Percentiles rank a stretch among this genome's conserved stretches.
phyloP scores from a whole-genome alignment of 345 rosid genomes.

The Brassica carinata region DNA sequence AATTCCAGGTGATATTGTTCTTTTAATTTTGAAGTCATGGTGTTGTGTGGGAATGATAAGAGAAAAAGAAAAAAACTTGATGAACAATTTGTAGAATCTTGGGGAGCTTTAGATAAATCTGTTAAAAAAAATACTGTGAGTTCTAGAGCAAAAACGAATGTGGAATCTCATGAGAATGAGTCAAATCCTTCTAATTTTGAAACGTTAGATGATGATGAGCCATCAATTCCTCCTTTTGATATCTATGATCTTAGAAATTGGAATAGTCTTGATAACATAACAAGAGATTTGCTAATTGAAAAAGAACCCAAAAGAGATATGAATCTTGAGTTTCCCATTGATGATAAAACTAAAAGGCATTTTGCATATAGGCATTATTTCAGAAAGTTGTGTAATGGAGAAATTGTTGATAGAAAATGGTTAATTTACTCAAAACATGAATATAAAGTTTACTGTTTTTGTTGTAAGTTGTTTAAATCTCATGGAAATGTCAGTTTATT shows the following conservation, averaged over 20 bases:
- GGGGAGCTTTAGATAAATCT: not conserved
- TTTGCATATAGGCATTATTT: conserved; percentile 20
- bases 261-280: conserved; percentile 11
- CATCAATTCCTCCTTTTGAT: not conserved
- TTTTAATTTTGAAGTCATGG: too few species aligned
- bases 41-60: too few species aligned
- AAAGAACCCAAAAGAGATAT: not conserved
- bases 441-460: not conserved
- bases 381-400: conserved; percentile 5
- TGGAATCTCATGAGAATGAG: not conserved
- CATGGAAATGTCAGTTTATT: not conserved
- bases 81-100: not conserved
- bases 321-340: not conserved
- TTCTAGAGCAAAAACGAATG: not conserved
- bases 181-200: not conserved
- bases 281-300: conserved; percentile 1
- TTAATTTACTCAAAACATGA: not conserved
- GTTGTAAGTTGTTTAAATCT: not conserved
- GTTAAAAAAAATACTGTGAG: not conserved
- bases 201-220: not conserved
- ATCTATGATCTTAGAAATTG: conserved; percentile 3
- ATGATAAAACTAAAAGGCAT: not conserved
- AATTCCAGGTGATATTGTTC: too few species aligned
- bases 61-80: not conserved
- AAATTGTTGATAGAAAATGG: conserved; percentile 6